Conservation (phyloP, 176 grass and related monocot genomes). For the Cocos nucifera region DNA sequence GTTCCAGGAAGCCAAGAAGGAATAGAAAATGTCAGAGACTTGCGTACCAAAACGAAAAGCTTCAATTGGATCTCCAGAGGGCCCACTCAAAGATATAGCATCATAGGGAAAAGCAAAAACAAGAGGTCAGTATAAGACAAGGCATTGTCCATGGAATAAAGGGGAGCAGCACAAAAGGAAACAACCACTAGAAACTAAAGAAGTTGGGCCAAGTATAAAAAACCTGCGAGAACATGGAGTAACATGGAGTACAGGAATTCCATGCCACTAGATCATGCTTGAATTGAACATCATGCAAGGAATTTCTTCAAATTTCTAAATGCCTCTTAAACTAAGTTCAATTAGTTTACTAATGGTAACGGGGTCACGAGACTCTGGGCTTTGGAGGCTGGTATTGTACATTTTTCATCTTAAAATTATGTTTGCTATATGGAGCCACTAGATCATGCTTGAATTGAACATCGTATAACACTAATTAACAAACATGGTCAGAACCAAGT, state of each 20-base stretch:
- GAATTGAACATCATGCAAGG: conserved; percentile 21
- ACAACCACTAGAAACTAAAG: conserved; percentile 19
- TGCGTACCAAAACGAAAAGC: conserved; percentile 20
- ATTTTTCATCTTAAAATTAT: too few species aligned
- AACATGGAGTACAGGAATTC: conserved; percentile 51
- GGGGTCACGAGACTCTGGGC: too few species aligned
- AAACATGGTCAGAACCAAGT: too few species aligned
- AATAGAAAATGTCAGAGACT: neutral
- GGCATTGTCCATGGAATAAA: conserved; percentile 10
- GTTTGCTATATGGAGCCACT: too few species aligned
- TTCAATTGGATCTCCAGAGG: neutral
- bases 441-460: too few species aligned
- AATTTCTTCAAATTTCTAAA: conserved; percentile 8
- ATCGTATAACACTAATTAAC: too few species aligned
- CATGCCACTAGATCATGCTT: conserved; percentile 21
- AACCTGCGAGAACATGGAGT: conserved; percentile 48
- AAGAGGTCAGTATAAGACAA: neutral
- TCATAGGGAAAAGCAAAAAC: neutral
- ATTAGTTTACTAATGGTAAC: too few species aligned
- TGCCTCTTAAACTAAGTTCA: too few species aligned
- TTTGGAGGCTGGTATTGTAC: too few species aligned
- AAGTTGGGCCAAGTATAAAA: conserved; percentile 30
- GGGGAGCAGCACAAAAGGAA: conserved; percentile 26
- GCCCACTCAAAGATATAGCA: neutral
- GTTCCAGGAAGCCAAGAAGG: neutral